Conservation (phyloP, 2,329 filamentous ascomycete genomes). For the Monilinia vaccinii-corymbosi region DNA sequence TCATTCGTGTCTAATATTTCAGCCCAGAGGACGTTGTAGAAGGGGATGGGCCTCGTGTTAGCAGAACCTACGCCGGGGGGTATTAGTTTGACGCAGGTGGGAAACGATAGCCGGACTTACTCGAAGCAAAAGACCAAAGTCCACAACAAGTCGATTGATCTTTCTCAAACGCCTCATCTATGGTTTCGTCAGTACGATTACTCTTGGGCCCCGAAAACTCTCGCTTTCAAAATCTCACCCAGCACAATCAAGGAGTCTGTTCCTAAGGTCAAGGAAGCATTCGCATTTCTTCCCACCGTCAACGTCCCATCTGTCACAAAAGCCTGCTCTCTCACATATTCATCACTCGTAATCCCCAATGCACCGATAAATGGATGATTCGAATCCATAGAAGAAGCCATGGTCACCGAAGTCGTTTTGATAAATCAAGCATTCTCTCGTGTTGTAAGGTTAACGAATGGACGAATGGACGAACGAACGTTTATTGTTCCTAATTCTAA, state of each 20-base stretch:
- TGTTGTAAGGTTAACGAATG: background rate
- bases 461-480: background rate
- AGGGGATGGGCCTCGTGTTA: constrained; percentile 50
- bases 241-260: constrained; percentile 51
- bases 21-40: constrained; percentile 80
- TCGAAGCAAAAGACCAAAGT: constrained; percentile 39
- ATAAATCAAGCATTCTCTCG: constrained; percentile 2
- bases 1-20: constrained; percentile 46
- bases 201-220: background rate
- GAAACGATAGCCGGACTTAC: constrained; percentile 11
- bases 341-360: constrained; percentile 23
- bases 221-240: constrained; percentile 33
- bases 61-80: constrained; percentile 19
- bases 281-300: constrained; percentile 46
- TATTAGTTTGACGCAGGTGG: constrained; percentile 4
- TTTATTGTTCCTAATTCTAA: too few relatives aligned
- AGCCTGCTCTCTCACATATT: constrained; percentile 27
- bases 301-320: constrained; percentile 38
- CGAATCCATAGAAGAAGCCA: constrained; percentile 9
- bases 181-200: background rate
- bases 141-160: constrained; percentile 46
- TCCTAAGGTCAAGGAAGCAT: constrained; percentile 50
- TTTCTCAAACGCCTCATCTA: constrained; percentile 45
- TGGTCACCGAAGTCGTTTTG: background rate
- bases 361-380: constrained; percentile 32